Evolutionary conservation across 2,329 filamentous ascomycete genomes (phyloP).

Genomic region (Paecilomyces variotii): DNA sequence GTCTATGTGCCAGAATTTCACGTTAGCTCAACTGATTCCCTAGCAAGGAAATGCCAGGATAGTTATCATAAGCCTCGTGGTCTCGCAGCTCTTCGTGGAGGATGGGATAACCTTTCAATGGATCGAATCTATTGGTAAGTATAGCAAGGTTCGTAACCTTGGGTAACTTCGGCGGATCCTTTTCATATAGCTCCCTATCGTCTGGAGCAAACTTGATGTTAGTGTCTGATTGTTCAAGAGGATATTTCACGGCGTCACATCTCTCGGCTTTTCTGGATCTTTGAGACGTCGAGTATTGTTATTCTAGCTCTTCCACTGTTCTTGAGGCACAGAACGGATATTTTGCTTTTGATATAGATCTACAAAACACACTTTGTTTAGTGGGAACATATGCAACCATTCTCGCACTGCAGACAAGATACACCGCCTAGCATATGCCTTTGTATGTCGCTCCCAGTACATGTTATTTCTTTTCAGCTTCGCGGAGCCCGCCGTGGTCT

Average conservation of each 20-base stretch:
- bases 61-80: neutral
- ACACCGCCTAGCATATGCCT: neutral
- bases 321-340: neutral
- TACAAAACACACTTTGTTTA: neutral
- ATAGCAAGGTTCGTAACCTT: neutral
- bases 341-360: neutral
- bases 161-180: neutral
- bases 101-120: neutral
- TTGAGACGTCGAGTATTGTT: neutral
- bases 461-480: neutral
- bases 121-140: neutral
- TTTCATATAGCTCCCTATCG: neutral
- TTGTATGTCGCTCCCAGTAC: neutral
- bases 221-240: neutral
- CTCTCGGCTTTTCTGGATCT: neutral
- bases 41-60: neutral
- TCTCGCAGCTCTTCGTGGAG: neutral
- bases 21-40: neutral
- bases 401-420: neutral
- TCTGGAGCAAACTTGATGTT: neutral
- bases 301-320: neutral
- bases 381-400: neutral
- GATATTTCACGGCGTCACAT: neutral
- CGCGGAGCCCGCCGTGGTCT: neutral
- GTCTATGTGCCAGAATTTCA: neutral